A percentile compares a stretch with the other conserved stretches of the same genome.
Evolutionary conservation across 2,329 filamentous ascomycete genomes (phyloP).

Genomic region (Colletotrichum tofieldiae): DNA sequence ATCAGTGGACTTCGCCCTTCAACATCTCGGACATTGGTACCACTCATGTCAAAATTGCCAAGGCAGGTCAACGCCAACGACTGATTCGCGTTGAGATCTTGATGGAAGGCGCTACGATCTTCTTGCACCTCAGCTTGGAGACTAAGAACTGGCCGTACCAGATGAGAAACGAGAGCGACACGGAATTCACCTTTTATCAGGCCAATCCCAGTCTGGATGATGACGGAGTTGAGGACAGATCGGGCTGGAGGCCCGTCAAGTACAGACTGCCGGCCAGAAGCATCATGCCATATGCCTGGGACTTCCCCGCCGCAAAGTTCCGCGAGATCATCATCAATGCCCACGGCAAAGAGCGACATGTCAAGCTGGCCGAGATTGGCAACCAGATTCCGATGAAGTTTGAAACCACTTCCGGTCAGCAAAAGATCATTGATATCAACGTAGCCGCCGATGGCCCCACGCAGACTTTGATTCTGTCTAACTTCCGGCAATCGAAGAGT

Average conservation of each 20-base stretch:
- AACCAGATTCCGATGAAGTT: constrained; percentile 97
- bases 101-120: constrained; percentile 94
- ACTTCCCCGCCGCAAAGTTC: constrained; percentile 97
- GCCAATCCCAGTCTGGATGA: constrained; percentile 94
- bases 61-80: constrained; percentile 89
- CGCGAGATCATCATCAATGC: constrained; percentile 91
- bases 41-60: constrained; percentile 93
- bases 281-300: constrained; percentile 99
- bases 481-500: constrained; percentile 93
- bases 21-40: constrained; percentile 96
- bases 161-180: constrained; percentile 98
- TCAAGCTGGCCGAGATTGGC: constrained; percentile 96
- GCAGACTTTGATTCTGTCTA: constrained; percentile 93
- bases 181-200: constrained; percentile 97
- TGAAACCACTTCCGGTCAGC: constrained; percentile 74
- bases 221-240: constrained; percentile 86
- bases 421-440: constrained; percentile 96
- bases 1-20: constrained; percentile 98
- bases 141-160: constrained; percentile 98
- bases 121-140: constrained; percentile 91
- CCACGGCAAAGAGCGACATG: constrained; percentile 86
- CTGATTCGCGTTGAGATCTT: constrained; percentile 91
- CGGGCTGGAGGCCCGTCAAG: constrained; percentile 91
- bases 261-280: constrained; percentile 94
- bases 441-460: constrained; percentile 96